Percentiles rank a stretch among this genome's conserved stretches.
Evolutionary conservation across 495 filamentous ascomycete genomes (phyloP).

Genomic region (Xanthoparmelia taractica): DNA sequence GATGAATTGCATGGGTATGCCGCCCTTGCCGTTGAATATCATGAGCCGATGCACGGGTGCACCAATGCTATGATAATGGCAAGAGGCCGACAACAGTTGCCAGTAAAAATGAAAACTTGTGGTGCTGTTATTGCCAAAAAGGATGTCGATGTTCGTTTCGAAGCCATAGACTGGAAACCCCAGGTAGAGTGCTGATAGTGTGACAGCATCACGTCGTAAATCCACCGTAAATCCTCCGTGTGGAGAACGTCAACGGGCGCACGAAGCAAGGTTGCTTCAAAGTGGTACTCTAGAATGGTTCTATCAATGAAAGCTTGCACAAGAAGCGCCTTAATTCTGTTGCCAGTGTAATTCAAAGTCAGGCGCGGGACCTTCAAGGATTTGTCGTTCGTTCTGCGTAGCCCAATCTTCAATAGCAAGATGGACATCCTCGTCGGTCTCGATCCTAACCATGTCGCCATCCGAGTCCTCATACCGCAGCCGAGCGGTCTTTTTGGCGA

Average conservation of each 20-base stretch:
- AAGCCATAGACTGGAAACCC: not conserved
- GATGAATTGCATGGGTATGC: constrained; percentile 5
- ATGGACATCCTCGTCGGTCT: constrained; percentile 89
- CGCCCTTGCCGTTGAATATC: constrained; percentile 10
- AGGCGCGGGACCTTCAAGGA: constrained; percentile 58
- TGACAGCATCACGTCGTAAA: not conserved
- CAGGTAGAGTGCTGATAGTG: not conserved
- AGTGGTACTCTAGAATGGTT: not conserved
- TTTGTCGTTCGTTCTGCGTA: constrained; percentile 59
- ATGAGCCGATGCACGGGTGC: constrained; percentile 13
- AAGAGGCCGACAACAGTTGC: not conserved
- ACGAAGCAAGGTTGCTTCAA: not conserved
- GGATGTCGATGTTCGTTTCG: too few species aligned
- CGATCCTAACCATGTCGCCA: constrained; percentile 84
- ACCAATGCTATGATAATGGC: constrained; percentile 1
- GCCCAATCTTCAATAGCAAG: constrained; percentile 90
- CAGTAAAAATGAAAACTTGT: not conserved
- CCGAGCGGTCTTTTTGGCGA: constrained; percentile 67
- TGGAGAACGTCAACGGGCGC: not conserved
- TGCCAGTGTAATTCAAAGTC: constrained; percentile 79
- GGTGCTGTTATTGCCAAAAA: too few species aligned
- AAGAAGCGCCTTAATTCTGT: constrained; percentile 20
- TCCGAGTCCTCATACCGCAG: constrained; percentile 89
- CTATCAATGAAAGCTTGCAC: not conserved
- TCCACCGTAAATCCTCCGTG: not conserved